Conservation (phyloP, 176 grass and related monocot genomes). For the Rhipidocladum racemiflorum region DNA sequence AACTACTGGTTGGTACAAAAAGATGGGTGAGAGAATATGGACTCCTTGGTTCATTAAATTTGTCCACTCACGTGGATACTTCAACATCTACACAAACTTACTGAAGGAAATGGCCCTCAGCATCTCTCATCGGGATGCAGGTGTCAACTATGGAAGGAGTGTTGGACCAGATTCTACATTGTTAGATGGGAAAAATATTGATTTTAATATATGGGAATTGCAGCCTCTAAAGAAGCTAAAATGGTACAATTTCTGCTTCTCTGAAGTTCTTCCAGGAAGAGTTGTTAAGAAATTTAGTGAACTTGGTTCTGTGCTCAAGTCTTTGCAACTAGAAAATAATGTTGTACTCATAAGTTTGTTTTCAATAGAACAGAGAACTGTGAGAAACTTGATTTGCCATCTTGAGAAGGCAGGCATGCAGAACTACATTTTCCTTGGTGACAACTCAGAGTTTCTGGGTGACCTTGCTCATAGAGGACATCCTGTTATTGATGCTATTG, state of each 20-base stretch:
- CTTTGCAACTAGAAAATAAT: conserved; percentile 48
- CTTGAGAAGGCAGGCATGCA: conserved; percentile 60
- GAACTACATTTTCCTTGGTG: conserved; percentile 69
- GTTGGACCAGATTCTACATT: conserved; percentile 91
- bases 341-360: conserved; percentile 70
- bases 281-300: conserved; percentile 50
- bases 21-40: conserved; percentile 97
- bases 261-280: conserved; percentile 58
- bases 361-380: conserved; percentile 35
- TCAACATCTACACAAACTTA: conserved; percentile 96
- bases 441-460: conserved; percentile 56
- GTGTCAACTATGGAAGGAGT: conserved; percentile 84
- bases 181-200: conserved; percentile 57
- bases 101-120: conserved; percentile 78
- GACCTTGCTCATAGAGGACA: conserved; percentile 90
- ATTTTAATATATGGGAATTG: conserved; percentile 70
- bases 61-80: conserved; percentile 80
- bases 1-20: conserved; percentile 96
- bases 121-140: conserved; percentile 88
- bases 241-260: conserved; percentile 92
- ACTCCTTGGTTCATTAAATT: conserved; percentile 99
- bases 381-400: conserved; percentile 90
- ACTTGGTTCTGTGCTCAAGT: conserved; percentile 63
- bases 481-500: conserved; percentile 59
- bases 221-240: conserved; percentile 52